Evolutionary conservation across 768 basidiomycete genomes (phyloP), one percentile per base, ranked within the genome.

Genomic region (Lactarius indigo): DNA sequence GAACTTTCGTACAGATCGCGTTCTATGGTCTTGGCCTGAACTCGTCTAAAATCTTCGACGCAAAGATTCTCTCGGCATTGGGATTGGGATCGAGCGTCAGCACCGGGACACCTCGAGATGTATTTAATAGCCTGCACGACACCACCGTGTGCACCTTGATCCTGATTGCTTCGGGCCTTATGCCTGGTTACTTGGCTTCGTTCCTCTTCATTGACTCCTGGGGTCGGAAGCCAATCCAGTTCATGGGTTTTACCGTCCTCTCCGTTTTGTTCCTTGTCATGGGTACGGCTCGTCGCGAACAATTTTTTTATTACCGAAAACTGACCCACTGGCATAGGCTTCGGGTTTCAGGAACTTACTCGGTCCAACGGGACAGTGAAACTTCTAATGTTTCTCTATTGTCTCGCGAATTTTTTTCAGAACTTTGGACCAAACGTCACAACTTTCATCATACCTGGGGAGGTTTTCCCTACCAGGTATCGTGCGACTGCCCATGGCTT

Each of bases 1-100:
- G 47, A 63, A 30, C 20, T 30, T 35, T 64, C 5, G 10, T 7
- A 33, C 63, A 90, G 86, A 87, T 95, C 66, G 92, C 92, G 5
- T 95, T 92, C 79, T 94, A 95, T 76, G 93, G 92, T 63, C 83
- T 96, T 50, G 89, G 92, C 61, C 84, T 96, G 61, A 96, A 96
- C 78, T 90, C 87, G 3, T 82, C 85, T 31, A 85, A 87, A 74
- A 89, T 96, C 67, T 80, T 96, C 61, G 75, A 80, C 61, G 84
- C 88, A 31, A 92, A 20, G 2, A 30, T 68, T 37, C 66, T 68
- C 42, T 28, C 12, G 1, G 63, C 58, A 10, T 26, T 94, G 73
- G 86, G 87, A 44, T 92, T 89, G 74, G 91, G 91, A 59, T 74
- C 76, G 12, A 74, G 83, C 23, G 3, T 58, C 13, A 69, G 72